Conservation (phyloP, 192 early-diverging fungal species). For the Podila verticillata region DNA sequence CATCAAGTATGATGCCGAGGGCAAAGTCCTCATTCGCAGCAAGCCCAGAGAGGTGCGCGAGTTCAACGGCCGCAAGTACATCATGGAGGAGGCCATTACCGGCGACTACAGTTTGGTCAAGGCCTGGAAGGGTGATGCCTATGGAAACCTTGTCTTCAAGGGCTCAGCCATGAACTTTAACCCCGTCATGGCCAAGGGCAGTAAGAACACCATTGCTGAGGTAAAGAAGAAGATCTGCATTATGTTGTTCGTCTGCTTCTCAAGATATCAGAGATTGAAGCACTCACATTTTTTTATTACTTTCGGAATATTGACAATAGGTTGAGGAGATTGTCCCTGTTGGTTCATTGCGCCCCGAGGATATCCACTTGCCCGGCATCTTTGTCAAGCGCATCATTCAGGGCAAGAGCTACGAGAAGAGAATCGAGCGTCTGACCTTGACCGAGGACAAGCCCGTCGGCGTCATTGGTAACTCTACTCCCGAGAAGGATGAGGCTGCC, state of each 20-base stretch:
- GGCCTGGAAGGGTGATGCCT: conserved; percentile 86
- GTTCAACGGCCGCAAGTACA: conserved; percentile 72
- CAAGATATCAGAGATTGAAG: no score
- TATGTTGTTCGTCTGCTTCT: no score
- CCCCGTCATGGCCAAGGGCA: conserved; percentile 77
- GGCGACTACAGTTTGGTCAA: conserved; percentile 83
- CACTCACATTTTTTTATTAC: no score
- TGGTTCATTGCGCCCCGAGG: conserved; percentile 71
- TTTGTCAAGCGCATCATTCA: conserved; percentile 79
- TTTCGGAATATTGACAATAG: background rate
- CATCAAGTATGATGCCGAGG: conserved; percentile 74
- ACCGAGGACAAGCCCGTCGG: conserved; percentile 49
- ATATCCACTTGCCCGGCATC: conserved; percentile 79
- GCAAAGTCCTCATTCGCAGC: conserved; percentile 63
- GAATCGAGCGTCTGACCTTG: conserved; percentile 73
- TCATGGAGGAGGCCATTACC: conserved; percentile 82
- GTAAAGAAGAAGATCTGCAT: background rate
- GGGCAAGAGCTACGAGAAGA: conserved; percentile 77
- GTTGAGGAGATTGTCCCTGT: conserved; percentile 82
- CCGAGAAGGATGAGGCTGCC: conserved; percentile 48
- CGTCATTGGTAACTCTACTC: conserved; percentile 36
- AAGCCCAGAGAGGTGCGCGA: conserved; percentile 72
- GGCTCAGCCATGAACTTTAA: conserved; percentile 83
- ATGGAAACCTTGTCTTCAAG: conserved; percentile 80
- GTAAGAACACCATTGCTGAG: conserved; percentile 80